These are phyloP conservation scores for Globisporangium irregulare DNA, from an alignment of 352 stramenopile genomes.

Conservation along the genomic window DNA sequence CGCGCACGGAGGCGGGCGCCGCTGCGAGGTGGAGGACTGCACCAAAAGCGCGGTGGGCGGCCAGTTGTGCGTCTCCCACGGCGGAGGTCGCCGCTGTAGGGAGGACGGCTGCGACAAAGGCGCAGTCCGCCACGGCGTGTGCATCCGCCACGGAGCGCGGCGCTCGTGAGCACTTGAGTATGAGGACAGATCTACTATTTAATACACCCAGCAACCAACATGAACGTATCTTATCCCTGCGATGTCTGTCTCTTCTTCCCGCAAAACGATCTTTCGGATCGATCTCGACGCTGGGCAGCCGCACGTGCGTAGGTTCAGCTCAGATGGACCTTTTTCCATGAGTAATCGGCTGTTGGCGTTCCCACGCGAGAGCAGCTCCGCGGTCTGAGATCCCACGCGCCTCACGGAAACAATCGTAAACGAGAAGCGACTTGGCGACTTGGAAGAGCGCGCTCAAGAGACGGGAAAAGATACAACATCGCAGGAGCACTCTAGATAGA, in stretches of 20 bases:
- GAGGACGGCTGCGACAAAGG: slow-evolving; percentile 63
- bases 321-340: slow-evolving; percentile 1
- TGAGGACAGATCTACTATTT: slow-evolving; percentile 5
- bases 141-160: slow-evolving; percentile 54
- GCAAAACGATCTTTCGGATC: neutral
- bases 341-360: neutral
- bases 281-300: slow-evolving; percentile 1
- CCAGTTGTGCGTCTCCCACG: slow-evolving; percentile 59
- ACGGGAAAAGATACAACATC: too few relatives aligned
- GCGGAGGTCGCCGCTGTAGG: slow-evolving; percentile 55
- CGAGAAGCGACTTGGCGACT: neutral
- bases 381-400: neutral
- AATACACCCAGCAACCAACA: neutral
- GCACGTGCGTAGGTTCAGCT: neutral
- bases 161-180: neutral
- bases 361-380: neutral
- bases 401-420: neutral
- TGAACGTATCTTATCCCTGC: slow-evolving; percentile 2
- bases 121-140: slow-evolving; percentile 65
- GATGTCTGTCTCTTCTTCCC: neutral
- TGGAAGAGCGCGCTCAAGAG: neutral
- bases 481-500: too few relatives aligned
- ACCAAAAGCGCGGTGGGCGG: slow-evolving; percentile 61
- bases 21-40: slow-evolving; percentile 47
- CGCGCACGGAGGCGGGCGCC: slow-evolving; percentile 55